Evolutionary conservation across 768 basidiomycete genomes (phyloP).

Genomic region (Sistotremastrum niveocremeum): DNA sequence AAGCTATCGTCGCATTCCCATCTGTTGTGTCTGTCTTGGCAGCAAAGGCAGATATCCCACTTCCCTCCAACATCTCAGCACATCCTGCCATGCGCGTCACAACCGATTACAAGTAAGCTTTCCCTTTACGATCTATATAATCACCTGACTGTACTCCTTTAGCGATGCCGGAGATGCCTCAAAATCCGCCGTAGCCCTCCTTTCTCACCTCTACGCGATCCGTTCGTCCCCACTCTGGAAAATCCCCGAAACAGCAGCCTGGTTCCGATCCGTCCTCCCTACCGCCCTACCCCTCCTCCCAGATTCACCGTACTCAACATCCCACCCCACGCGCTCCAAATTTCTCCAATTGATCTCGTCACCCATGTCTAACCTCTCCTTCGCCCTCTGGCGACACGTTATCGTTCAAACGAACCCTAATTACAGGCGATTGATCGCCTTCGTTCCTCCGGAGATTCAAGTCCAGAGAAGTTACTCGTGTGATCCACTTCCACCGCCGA

Average conservation of each 20-base stretch:
- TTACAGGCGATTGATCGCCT: constrained; percentile 46
- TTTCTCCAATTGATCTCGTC: constrained; percentile 24
- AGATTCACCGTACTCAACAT: constrained; percentile 20
- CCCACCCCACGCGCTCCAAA: constrained; percentile 17
- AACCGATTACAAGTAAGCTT: constrained; percentile 47
- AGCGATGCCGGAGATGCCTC: constrained; percentile 26
- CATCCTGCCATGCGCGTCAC: constrained; percentile 58
- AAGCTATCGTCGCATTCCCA: constrained; percentile 70
- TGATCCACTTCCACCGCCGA: constrained; percentile 75
- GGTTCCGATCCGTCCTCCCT: constrained; percentile 45
- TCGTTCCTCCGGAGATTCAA: constrained; percentile 49
- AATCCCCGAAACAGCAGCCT: constrained; percentile 41
- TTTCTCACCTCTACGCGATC: constrained; percentile 80
- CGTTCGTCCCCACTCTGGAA: constrained; percentile 78
- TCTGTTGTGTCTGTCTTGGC: constrained; percentile 70
- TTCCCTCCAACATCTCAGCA: constrained; percentile 43
- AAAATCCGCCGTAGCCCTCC: constrained; percentile 50
- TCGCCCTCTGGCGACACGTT: constrained; percentile 61
- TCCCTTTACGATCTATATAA: not conserved
- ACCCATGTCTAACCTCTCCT: constrained; percentile 24
- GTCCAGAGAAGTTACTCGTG: constrained; percentile 50
- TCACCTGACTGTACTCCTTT: too few species aligned
- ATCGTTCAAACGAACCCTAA: constrained; percentile 50
- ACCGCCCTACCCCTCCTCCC: constrained; percentile 18
- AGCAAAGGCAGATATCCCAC: constrained; percentile 65